Evolutionary conservation across 1,139 yeast species (phyloP).

Genomic region (Blastobotrys serpentis): DNA sequence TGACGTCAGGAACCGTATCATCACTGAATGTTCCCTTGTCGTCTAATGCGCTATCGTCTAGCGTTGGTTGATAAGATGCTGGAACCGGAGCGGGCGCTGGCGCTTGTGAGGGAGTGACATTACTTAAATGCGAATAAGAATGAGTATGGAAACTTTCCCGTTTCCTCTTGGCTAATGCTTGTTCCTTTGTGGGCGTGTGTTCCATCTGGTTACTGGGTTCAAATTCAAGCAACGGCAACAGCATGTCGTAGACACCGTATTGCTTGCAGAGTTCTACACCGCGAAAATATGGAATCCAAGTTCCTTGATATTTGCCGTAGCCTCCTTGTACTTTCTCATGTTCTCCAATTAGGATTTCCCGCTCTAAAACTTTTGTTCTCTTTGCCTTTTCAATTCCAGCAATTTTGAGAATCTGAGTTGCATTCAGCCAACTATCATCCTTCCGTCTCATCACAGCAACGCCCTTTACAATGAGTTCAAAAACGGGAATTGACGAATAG

Average conservation of each 20-base stretch:
- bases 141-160: constrained; percentile 17
- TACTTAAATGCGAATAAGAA: not conserved
- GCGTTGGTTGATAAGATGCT: constrained; percentile 4
- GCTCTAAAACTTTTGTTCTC: constrained; percentile 79
- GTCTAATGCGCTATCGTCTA: constrained; percentile 11
- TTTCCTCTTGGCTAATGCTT: constrained; percentile 42
- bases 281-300: constrained; percentile 73
- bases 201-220: constrained; percentile 52
- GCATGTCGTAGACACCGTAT: constrained; percentile 60
- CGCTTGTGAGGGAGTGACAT: not conserved
- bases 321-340: constrained; percentile 97
- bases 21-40: constrained; percentile 12
- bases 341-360: constrained; percentile 78
- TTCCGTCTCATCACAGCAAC: constrained; percentile 82
- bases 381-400: constrained; percentile 86
- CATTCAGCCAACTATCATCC: constrained; percentile 82
- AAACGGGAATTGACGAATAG: constrained; percentile 55
- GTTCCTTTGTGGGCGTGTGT: constrained; percentile 61
- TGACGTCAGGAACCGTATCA: constrained; percentile 15
- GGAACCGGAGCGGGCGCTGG: not conserved
- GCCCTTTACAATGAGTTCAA: constrained; percentile 73
- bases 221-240: constrained; percentile 62
- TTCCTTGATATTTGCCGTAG: constrained; percentile 91
- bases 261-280: constrained; percentile 62
- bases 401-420: constrained; percentile 84